Evolutionary conservation across 371 early-diverging fungal species (phyloP).

Genomic region (Choanephora cucurbitarum): DNA sequence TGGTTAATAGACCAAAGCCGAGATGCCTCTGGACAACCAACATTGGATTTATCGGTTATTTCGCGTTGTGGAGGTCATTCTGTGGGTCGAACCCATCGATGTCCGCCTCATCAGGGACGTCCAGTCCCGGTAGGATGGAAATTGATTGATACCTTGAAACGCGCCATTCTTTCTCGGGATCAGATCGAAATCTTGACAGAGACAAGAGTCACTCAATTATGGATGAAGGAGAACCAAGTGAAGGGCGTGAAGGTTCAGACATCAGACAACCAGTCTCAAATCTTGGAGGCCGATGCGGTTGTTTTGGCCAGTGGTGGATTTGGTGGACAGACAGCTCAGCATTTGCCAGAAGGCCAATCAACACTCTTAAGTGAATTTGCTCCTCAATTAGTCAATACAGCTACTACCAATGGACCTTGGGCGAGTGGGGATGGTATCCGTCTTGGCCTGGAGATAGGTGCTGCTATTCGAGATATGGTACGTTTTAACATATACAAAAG

Average conservation of each 20-base stretch:
- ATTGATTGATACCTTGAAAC: slow-evolving; percentile 53
- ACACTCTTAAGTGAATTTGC: slow-evolving; percentile 52
- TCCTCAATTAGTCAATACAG: slow-evolving; percentile 64
- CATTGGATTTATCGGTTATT: slow-evolving; percentile 61
- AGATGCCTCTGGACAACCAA: slow-evolving; percentile 27
- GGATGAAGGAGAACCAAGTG: slow-evolving; percentile 11
- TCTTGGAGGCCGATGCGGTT: slow-evolving; percentile 29
- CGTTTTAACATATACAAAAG: slow-evolving; percentile 18
- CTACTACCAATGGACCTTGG: slow-evolving; percentile 86
- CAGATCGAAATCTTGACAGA: slow-evolving; percentile 52
- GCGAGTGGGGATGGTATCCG: slow-evolving; percentile 83
- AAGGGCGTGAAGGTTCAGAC: slow-evolving; percentile 23
- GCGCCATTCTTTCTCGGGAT: slow-evolving; percentile 23
- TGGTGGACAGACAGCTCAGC: slow-evolving; percentile 29
- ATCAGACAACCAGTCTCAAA: slow-evolving; percentile 28
- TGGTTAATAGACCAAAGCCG: slow-evolving; percentile 70
- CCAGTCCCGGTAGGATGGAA: slow-evolving; percentile 73
- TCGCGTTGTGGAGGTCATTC: slow-evolving; percentile 79
- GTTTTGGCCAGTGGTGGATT: slow-evolving; percentile 42
- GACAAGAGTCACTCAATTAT: slow-evolving; percentile 32
- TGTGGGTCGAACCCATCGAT: slow-evolving; percentile 76
- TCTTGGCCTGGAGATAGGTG: slow-evolving; percentile 64
- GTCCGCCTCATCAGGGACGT: slow-evolving; percentile 49
- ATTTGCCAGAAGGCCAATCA: slow-evolving; percentile 24
- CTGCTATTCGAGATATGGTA: slow-evolving; percentile 77